Base-by-base conservation (phyloP, 2,329 filamentous ascomycete genomes). In the Talaromyces sp. region DNA sequence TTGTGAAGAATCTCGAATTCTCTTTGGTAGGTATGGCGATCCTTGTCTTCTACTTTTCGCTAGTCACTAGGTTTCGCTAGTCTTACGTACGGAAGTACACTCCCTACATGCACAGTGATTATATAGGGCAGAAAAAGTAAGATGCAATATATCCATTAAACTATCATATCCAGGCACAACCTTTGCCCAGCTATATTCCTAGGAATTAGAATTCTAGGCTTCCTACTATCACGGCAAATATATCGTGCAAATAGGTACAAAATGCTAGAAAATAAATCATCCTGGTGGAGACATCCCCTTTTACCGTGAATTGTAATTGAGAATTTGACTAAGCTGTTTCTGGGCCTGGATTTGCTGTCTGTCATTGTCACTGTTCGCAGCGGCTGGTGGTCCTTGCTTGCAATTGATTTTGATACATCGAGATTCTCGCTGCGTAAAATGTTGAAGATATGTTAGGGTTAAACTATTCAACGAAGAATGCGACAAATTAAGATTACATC, bases 291-390 rank as follows among this genome's bases (percentile, higher is more conserved):
- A 56, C 52, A 56, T 35, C 17, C 52, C 52, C 52, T 56, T 56
- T 56, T 9, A 56, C 52, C n/a, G 25, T 52, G 10, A 33, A 11
- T 13, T 33, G 19, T 22, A 39, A 37, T 39, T 39, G 52, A 56
- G 52, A 56, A 56, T 56, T 56, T 17, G 52, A 37, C 52, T 56
- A 56, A 33, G 11, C 52, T 56, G 33, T 56, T 56, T 56, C 52
- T 37, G 52, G 52, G 31, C 33, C 22, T 39, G 33, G 33, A 56
- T 37, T 39, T 22, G 33, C 33, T 56, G 33, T 39, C 52, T 56
- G 52, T 56, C 52, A 56, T 56, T 54, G 22, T 31, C 47, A 35
- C 37, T 37, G 33, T 25, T 22, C 13, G 31, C 52, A 33, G 27
- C 50, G n/a, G 50, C 35, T 19, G 31, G 27, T 54, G 27, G 33